Evolutionary conservation across 2,329 filamentous ascomycete species (phyloP).

Genomic region (Ascochyta fabae): DNA sequence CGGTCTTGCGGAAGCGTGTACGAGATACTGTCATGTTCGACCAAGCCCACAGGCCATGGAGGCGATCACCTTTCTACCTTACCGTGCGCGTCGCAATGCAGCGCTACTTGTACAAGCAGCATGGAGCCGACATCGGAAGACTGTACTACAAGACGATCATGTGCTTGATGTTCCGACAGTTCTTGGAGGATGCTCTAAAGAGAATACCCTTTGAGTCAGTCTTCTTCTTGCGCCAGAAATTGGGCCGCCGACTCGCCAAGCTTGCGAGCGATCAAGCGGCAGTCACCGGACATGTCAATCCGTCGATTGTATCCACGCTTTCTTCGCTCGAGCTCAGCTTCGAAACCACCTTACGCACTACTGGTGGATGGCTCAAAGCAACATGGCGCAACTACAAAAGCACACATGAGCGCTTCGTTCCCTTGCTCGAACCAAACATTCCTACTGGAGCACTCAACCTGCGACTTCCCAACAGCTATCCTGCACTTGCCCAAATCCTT

Average conservation of each 20-base stretch:
- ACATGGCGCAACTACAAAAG: constrained; percentile 31
- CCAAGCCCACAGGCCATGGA: constrained; percentile 62
- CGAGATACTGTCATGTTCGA: constrained; percentile 67
- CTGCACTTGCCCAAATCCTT: constrained; percentile 9
- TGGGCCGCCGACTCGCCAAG: constrained; percentile 65
- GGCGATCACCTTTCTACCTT: constrained; percentile 68
- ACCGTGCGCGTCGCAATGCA: constrained; percentile 65
- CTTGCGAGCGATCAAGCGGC: constrained; percentile 53
- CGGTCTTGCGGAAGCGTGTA: constrained; percentile 62
- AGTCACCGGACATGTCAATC: not conserved
- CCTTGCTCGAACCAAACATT: constrained; percentile 51
- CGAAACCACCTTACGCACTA: constrained; percentile 19
- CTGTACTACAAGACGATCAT: constrained; percentile 66
- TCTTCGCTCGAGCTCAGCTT: constrained; percentile 18
- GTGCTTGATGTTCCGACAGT: constrained; percentile 54
- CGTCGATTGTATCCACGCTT: not conserved
- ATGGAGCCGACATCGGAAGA: constrained; percentile 54
- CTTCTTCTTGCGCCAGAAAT: constrained; percentile 57
- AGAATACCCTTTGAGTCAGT: constrained; percentile 46
- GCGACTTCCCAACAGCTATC: constrained; percentile 30
- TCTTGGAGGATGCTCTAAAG: constrained; percentile 53
- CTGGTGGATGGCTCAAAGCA: constrained; percentile 22
- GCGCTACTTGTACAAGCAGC: constrained; percentile 55
- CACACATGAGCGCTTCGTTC: constrained; percentile 49
- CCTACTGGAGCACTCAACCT: constrained; percentile 21